These are phyloP conservation scores for Schizochytrium sp. DNA, from an alignment of 108 stramenopile genomes.

Conservation along the genomic window DNA sequence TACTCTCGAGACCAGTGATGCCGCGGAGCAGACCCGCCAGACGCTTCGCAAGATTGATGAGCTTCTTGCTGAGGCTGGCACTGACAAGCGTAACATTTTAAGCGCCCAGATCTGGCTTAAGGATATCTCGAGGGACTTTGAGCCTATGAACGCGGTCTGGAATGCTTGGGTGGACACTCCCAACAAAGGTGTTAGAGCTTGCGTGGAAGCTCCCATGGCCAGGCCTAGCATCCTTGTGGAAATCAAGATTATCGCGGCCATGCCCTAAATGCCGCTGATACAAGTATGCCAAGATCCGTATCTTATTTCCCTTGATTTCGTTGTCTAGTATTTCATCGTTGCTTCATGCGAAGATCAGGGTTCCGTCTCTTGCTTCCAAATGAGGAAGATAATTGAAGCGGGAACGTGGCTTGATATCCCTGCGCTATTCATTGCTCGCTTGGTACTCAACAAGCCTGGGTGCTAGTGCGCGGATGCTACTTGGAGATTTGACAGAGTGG, in stretches of 20 bases:
- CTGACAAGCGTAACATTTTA: constrained; percentile 77
- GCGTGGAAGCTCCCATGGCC: constrained; percentile 79
- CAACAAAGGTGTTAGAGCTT: constrained; percentile 81
- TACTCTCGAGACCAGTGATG: constrained; percentile 11
- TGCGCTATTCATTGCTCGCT: too few relatives aligned
- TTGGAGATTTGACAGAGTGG: too few relatives aligned
- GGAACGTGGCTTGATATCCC: too few relatives aligned
- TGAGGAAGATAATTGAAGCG: neutral
- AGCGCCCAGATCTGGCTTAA: constrained; percentile 81
- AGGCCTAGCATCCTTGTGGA: constrained; percentile 76
- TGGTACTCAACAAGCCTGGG: too few relatives aligned
- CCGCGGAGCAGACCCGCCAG: constrained; percentile 71
- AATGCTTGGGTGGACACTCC: constrained; percentile 78
- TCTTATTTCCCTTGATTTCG: neutral
- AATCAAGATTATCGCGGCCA: constrained; percentile 80
- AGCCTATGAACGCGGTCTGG: constrained; percentile 80
- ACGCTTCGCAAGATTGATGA: constrained; percentile 77
- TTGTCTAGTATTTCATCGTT: neutral
- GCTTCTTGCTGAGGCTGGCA: constrained; percentile 77
- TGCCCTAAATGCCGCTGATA: neutral
- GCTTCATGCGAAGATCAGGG: neutral
- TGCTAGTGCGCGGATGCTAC: too few relatives aligned
- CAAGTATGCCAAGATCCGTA: neutral
- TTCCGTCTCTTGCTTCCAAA: neutral
- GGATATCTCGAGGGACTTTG: constrained; percentile 78